Conservation (phyloP, 2,329 filamentous ascomycete species). For the Fusarium sp. region DNA sequence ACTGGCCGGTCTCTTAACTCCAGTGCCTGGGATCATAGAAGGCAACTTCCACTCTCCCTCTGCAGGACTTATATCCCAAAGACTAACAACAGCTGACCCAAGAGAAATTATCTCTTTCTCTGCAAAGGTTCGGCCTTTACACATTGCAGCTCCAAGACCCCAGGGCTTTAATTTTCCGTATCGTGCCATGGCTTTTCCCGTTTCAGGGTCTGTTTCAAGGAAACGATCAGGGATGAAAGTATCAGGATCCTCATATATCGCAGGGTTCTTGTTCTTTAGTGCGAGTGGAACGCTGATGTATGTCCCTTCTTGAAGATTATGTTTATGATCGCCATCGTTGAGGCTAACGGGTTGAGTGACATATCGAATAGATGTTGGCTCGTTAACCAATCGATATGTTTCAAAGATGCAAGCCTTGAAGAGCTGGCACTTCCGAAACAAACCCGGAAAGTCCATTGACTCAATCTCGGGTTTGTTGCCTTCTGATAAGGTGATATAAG, state of each 20-base stretch:
- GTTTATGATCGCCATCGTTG: constrained; percentile 9
- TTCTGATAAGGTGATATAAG: constrained; percentile 4
- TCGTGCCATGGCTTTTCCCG: constrained; percentile 13
- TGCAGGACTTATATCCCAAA: constrained; percentile 28
- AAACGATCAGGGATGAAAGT: constrained; percentile 37
- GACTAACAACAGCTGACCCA: constrained; percentile 20
- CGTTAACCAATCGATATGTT: constrained; percentile 32
- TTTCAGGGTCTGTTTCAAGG: constrained; percentile 11
- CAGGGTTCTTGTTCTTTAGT: constrained; percentile 20
- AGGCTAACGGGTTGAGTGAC: constrained; percentile 22
- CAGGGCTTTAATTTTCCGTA: constrained; percentile 38
- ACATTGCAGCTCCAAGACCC: constrained; percentile 35
- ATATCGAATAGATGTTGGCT: constrained; percentile 31
- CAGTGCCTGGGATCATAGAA: constrained; percentile 21
- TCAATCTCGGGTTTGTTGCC: constrained; percentile 1
- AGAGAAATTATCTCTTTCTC: constrained; percentile 37
- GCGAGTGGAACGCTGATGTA: constrained; percentile 32
- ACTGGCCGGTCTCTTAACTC: constrained; percentile 16
- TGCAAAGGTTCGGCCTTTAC: constrained; percentile 40
- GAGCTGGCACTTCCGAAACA: constrained; percentile 28
- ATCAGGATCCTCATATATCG: constrained; percentile 26
- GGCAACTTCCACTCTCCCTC: constrained; percentile 20
- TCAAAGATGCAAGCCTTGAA: constrained; percentile 38
- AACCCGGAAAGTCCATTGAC: constrained; percentile 12
- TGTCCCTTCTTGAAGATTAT: constrained; percentile 30